Conservation (phyloP, 1,139 yeast genomes). For the Fermentozyma sake region DNA sequence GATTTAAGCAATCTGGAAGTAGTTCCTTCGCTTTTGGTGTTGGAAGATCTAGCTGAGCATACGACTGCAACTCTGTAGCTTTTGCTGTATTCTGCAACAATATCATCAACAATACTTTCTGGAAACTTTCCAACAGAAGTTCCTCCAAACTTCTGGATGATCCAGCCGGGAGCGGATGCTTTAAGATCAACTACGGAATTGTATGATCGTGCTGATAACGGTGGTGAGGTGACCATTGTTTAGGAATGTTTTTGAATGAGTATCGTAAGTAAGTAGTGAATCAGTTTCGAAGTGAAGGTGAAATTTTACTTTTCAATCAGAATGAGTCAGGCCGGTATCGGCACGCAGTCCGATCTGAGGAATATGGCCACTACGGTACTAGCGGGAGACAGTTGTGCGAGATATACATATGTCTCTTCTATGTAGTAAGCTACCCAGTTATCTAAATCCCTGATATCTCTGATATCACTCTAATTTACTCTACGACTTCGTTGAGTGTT, state of each 20-base stretch:
- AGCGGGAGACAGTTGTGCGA: no score
- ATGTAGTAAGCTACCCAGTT: no score
- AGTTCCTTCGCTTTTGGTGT: constrained; percentile 91
- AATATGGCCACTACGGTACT: no score
- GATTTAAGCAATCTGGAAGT: constrained; percentile 78
- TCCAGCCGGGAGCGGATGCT: constrained; percentile 50
- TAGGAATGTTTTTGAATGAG: neutral
- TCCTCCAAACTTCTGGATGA: constrained; percentile 95
- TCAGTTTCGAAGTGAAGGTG: no score
- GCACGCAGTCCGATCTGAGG: no score
- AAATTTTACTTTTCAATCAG: no score
- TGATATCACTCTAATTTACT: no score
- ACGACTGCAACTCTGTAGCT: constrained; percentile 84
- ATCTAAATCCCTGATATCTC: no score
- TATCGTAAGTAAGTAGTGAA: no score
- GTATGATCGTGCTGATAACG: constrained; percentile 22
- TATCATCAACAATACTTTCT: constrained; percentile 74
- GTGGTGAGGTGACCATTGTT: constrained; percentile 5
- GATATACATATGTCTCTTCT: no score
- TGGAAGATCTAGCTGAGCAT: constrained; percentile 90
- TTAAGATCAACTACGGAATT: constrained; percentile 41
- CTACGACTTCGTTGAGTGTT: no score
- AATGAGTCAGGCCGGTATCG: no score
- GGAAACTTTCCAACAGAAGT: constrained; percentile 98
- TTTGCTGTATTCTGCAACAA: constrained; percentile 61